Percentiles rank a stretch among this genome's conserved stretches.
Evolutionary conservation across 139 green algal genomes (phyloP).

Genomic region (Micractinium conductrix): DNA sequence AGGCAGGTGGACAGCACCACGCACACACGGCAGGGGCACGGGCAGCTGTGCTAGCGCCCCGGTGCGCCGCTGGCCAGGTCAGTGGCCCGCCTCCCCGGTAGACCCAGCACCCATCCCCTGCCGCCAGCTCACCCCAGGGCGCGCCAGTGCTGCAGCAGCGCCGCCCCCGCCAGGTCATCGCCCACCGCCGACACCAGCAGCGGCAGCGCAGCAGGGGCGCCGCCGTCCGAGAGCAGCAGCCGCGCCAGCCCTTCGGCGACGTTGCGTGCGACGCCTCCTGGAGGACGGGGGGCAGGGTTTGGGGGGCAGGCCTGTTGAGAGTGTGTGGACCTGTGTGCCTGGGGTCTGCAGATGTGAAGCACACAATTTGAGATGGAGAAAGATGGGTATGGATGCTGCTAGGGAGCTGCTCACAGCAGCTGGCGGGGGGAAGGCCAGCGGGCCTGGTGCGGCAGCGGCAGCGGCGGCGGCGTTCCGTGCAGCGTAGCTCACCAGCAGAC

Average conservation of each 20-base stretch:
- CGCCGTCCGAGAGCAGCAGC: slow-evolving; percentile 17
- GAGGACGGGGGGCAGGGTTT: neutral
- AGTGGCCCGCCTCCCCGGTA: too few species aligned
- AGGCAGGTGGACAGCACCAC: neutral
- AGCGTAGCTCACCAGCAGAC: slow-evolving; percentile 23
- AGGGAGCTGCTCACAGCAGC: too few species aligned
- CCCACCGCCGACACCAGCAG: slow-evolving; percentile 59
- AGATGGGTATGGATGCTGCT: too few species aligned
- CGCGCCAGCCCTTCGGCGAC: slow-evolving; percentile 58
- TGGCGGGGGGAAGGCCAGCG: neutral
- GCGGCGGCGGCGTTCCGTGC: too few species aligned
- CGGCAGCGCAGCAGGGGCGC: neutral
- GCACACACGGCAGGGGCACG: too few species aligned
- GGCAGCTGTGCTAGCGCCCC: too few species aligned
- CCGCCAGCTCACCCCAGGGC: slow-evolving; percentile 23
- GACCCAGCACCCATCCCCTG: neutral
- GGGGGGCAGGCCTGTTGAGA: neutral
- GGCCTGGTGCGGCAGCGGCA: too few species aligned
- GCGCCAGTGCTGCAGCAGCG: slow-evolving; percentile 45
- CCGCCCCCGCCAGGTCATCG: slow-evolving; percentile 47
- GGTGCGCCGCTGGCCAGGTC: too few species aligned
- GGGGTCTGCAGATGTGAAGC: too few species aligned
- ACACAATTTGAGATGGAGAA: too few species aligned
- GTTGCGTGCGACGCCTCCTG: slow-evolving; percentile 71
- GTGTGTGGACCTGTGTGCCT: too few species aligned